A percentile compares a stretch with the other conserved stretches of the same genome.
phyloP scores from a whole-genome alignment of 768 basidiomycete species.

The Grammothele lineata region DNA sequence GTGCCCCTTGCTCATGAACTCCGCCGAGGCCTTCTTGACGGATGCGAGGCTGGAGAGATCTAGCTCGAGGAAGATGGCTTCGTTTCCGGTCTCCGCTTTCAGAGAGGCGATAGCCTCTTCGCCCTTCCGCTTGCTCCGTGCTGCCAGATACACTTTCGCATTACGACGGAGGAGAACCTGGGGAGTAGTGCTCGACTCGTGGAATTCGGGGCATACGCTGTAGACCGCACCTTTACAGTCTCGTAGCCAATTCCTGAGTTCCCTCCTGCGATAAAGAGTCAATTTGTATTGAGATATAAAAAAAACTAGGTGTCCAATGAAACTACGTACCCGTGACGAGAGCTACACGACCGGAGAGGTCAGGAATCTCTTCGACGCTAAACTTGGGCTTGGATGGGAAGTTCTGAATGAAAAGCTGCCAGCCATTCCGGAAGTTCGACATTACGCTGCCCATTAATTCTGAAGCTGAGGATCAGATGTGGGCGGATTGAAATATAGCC shows the following conservation, averaged over 20 bases:
- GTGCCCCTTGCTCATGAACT: constrained; percentile 35
- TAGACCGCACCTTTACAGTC: constrained; percentile 34
- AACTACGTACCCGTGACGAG: constrained; percentile 32
- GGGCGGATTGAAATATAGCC: too few species aligned
- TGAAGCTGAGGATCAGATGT: too few species aligned
- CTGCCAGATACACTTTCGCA: constrained; percentile 63
- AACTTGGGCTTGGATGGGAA: constrained; percentile 34
- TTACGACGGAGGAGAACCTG: constrained; percentile 30
- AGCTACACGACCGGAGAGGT: constrained; percentile 31
- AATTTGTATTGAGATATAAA: neutral
- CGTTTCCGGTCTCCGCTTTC: constrained; percentile 39
- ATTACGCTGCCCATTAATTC: neutral
- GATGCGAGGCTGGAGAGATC: constrained; percentile 37
- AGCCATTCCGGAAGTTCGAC: constrained; percentile 16
- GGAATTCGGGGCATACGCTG: neutral
- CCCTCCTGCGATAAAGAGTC: constrained; percentile 15
- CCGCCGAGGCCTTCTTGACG: constrained; percentile 35
- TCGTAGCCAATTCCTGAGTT: constrained; percentile 55
- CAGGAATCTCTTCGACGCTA: constrained; percentile 40
- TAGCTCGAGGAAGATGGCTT: constrained; percentile 40
- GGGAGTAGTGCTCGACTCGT: constrained; percentile 16
- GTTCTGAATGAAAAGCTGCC: constrained; percentile 41
- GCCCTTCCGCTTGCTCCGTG: constrained; percentile 42
- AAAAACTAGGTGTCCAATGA: neutral
- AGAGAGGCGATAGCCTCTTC: constrained; percentile 50